Evolutionary conservation across 805 yeast species (phyloP).

Genomic region (Candida berthetii): DNA sequence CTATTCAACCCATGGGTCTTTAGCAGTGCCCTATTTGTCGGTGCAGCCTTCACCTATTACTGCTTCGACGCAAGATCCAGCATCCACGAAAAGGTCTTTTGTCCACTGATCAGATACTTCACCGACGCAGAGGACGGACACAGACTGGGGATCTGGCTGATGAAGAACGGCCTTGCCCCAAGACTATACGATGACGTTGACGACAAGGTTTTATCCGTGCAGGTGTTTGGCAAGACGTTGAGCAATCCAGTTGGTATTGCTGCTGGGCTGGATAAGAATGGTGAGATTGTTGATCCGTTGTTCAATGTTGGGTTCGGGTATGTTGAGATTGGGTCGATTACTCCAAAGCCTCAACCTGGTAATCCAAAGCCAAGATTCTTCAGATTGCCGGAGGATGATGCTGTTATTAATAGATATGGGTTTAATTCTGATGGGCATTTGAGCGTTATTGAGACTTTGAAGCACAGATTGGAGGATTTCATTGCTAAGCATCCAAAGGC

Average conservation of each 20-base stretch:
- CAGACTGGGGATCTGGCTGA: constrained; percentile 57
- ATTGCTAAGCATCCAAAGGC: constrained; percentile 18
- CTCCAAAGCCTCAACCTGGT: constrained; percentile 92
- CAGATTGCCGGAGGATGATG: constrained; percentile 77
- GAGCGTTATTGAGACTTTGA: constrained; percentile 61
- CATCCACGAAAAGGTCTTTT: constrained; percentile 70
- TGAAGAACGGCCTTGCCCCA: constrained; percentile 70
- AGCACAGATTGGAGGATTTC: constrained; percentile 48
- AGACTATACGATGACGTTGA: constrained; percentile 46
- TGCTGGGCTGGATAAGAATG: constrained; percentile 94
- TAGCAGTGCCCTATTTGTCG: constrained; percentile 19
- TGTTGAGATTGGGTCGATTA: constrained; percentile 89
- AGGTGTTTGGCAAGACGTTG: constrained; percentile 58
- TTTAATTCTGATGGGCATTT: constrained; percentile 90
- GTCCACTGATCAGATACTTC: constrained; percentile 65
- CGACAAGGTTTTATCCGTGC: constrained; percentile 47
- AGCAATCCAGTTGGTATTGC: constrained; percentile 86
- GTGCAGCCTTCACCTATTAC: constrained; percentile 44
- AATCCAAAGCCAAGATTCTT: constrained; percentile 92
- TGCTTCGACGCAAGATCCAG: constrained; percentile 75
- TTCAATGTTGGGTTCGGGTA: constrained; percentile 78
- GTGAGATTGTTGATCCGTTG: constrained; percentile 81
- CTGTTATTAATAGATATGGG: constrained; percentile 92
- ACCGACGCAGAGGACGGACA: constrained; percentile 90
- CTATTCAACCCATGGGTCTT: constrained; percentile 12